Conservation (phyloP, 148 eudicot genomes). For the Fagopyrum esculentum region DNA sequence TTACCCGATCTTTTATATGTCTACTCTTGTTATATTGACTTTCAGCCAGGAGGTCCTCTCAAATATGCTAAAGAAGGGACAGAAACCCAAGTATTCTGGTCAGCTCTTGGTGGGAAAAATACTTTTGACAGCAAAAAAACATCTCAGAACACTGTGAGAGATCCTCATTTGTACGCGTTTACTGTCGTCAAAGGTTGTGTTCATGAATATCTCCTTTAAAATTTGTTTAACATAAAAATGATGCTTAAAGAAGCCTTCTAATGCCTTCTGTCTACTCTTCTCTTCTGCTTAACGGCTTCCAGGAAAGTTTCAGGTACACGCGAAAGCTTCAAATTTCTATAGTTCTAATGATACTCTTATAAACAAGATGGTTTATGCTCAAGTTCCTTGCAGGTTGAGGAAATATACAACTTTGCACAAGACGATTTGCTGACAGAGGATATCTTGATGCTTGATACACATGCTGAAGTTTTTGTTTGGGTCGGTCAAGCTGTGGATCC, state of each 20-base stretch:
- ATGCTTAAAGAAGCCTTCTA: not conserved
- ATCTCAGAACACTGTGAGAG: slow-evolving; percentile 64
- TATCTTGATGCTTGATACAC: slow-evolving; percentile 84
- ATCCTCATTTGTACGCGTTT: slow-evolving; percentile 81
- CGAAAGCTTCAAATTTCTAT: not conserved
- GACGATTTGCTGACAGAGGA: slow-evolving; percentile 98
- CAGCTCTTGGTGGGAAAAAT: slow-evolving; percentile 93
- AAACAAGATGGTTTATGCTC: not conserved
- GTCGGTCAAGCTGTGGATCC: slow-evolving; percentile 84
- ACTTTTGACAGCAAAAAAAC: slow-evolving; percentile 65
- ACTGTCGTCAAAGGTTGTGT: slow-evolving; percentile 57
- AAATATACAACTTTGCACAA: slow-evolving; percentile 87
- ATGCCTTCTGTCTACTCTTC: slow-evolving; percentile 2
- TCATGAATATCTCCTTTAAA: not conserved
- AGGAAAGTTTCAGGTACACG: slow-evolving; percentile 14
- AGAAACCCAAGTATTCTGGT: slow-evolving; percentile 91
- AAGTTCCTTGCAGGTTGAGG: slow-evolving; percentile 57
- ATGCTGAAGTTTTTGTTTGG: slow-evolving; percentile 93
- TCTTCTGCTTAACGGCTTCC: not conserved
- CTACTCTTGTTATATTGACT: not conserved
- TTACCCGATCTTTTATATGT: no score
- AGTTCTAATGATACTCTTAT: not conserved
- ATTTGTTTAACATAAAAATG: not conserved
- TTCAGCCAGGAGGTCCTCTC: slow-evolving; percentile 68
- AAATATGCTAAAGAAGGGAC: slow-evolving; percentile 98